phyloP scores from a whole-genome alignment of 257 asterid species.

The Gardenia jasminoides region DNA sequence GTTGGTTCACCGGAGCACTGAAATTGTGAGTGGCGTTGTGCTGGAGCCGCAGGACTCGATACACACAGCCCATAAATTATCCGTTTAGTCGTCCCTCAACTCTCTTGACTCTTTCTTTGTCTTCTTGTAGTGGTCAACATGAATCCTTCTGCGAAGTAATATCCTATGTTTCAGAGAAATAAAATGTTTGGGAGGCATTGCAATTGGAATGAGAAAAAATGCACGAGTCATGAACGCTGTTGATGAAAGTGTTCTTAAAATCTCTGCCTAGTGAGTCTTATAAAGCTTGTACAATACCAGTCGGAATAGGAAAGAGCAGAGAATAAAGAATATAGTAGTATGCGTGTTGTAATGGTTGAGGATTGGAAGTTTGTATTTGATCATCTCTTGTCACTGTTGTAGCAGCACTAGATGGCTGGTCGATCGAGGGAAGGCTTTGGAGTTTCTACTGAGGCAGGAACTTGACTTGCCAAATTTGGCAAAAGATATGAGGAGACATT shows the following conservation, averaged over 20 bases:
- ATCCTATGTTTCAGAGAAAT: too few species aligned
- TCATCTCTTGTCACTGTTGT: neutral
- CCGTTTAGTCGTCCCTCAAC: too few species aligned
- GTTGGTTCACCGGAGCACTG: too few species aligned
- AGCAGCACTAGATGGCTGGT: neutral
- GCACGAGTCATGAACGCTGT: neutral
- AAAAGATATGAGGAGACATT: neutral
- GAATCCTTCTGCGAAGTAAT: too few species aligned
- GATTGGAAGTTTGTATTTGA: neutral
- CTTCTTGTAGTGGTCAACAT: too few species aligned
- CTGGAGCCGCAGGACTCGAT: too few species aligned
- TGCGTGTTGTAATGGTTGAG: neutral
- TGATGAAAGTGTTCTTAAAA: neutral
- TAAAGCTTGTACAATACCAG: neutral
- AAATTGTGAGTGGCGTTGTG: too few species aligned
- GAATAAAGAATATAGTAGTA: neutral
- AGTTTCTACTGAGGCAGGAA: neutral
- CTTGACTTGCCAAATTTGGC: neutral
- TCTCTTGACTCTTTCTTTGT: too few species aligned
- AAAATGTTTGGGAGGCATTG: neutral
- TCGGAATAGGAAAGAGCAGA: neutral
- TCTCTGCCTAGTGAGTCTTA: neutral
- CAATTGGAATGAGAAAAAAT: too few species aligned
- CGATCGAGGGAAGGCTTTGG: neutral
- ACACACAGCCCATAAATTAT: too few species aligned